Base-by-base conservation (phyloP, 1,139 yeast species). In the Yamadazyma taylorii region DNA sequence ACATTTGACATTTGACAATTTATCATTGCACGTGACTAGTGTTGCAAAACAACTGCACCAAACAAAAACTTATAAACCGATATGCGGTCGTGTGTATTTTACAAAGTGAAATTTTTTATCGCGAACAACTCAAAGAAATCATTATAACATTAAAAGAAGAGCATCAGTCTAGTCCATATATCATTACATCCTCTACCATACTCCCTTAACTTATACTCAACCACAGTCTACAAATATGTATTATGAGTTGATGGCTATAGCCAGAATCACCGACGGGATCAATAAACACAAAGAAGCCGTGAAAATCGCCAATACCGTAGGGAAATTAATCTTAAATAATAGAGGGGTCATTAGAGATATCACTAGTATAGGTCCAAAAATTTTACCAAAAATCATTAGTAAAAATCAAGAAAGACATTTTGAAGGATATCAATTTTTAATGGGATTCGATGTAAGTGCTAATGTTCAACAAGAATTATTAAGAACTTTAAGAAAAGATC, bases 331-430 rank as follows among this genome's bases (percentile, higher is more conserved):
- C 31, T 76, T 92, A 44, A 79, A 82, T 46, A 89, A 92, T 61
- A 86, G 96, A 73, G 98, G 98, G 36, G 89, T 92, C 13, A 80
- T 92, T 32, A 78, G 97, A 58, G 82, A 80, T 46, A 78, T 90
- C 37, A 78, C 85, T 37, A 84, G 90, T 47, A 66, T 89, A 62
- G 97, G 97, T 1, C 76, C 82, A 34, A 76, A 78, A 44, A 81
- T 81, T 27, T 74, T 92, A 40, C 97, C 97, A 13, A 82, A 80
- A 50, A 78, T 90, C 47, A 75, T 87, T 63, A 79, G 82, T 51
- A 87, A 86, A 58, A 89, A 88, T 56, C 95, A 90, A 58, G 96
- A 89, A 58, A 75, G 81, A 47, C 95, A 90, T 60, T 86, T 87
- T 58, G 90, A 87, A 58, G 97, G 97, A 2, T 84, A 83, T 43